A percentile compares a stretch with the other conserved stretches of the same genome.
Conservation (phyloP, 2,329 filamentous ascomycete species). For the Aspergillus sp. region DNA sequence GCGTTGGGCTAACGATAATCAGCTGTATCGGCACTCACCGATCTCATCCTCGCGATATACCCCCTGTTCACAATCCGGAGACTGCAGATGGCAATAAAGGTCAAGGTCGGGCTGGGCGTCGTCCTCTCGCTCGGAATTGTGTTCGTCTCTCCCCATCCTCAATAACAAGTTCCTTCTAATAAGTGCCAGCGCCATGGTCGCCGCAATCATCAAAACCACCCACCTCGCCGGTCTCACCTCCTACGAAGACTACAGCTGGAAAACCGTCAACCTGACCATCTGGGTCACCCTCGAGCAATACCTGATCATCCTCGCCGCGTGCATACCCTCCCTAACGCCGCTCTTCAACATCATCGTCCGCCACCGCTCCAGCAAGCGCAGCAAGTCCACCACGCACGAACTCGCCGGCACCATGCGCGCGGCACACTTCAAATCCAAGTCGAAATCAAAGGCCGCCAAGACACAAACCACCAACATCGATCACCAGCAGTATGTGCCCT, state of each 20-base stretch:
- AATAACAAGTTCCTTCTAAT: not conserved
- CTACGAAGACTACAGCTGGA: slow-evolving; percentile 9
- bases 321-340: slow-evolving; percentile 12
- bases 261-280: slow-evolving; percentile 9
- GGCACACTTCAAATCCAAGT: not conserved
- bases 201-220: slow-evolving; percentile 15
- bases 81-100: slow-evolving; percentile 14
- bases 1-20: not conserved
- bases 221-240: slow-evolving; percentile 5
- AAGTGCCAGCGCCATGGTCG: slow-evolving; percentile 13
- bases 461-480: not conserved
- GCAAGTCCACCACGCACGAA: not conserved
- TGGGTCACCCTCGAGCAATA: slow-evolving; percentile 17
- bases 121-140: slow-evolving; percentile 17
- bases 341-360: slow-evolving; percentile 10
- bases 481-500: slow-evolving; percentile 1
- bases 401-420: not conserved
- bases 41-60: slow-evolving; percentile 13
- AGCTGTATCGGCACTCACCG: slow-evolving; percentile 12
- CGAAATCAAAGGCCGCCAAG: not conserved
- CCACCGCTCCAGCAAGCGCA: slow-evolving; percentile 1
- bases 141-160: not conserved
- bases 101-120: slow-evolving; percentile 11
- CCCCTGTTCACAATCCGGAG: slow-evolving; percentile 11
- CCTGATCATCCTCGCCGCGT: slow-evolving; percentile 15